A percentile compares a stretch with the other conserved stretches of the same genome.
Evolutionary conservation across 306 rosid genomes (phyloP).

Genomic region (Glycine latifolia): DNA sequence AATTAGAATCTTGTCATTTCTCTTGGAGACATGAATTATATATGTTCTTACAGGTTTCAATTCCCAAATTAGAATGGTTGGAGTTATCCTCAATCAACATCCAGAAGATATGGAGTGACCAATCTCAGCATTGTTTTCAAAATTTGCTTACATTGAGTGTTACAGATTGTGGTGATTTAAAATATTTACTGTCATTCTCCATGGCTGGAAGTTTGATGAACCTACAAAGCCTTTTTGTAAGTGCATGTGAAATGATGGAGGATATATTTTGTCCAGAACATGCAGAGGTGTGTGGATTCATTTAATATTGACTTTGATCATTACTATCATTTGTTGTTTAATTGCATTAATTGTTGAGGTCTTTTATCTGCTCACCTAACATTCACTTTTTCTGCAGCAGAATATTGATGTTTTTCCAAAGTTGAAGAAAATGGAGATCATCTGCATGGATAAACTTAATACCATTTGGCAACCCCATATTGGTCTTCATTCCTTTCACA

Average conservation of each 20-base stretch:
- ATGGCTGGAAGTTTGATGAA: conserved; percentile 22
- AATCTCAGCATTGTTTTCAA: background rate
- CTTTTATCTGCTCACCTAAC: background rate
- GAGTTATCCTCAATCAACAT: conserved; percentile 37
- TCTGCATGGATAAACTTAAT: background rate
- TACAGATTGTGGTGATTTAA: background rate
- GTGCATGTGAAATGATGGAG: conserved; percentile 29
- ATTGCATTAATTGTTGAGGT: too few species aligned
- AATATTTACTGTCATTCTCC: conserved; percentile 30
- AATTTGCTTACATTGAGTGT: conserved; percentile 25
- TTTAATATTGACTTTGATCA: background rate
- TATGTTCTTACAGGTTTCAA: conserved; percentile 22
- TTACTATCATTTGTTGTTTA: background rate
- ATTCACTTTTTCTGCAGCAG: background rate
- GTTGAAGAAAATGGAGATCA: conserved; percentile 26
- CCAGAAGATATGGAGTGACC: conserved; percentile 24
- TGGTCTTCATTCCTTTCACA: conserved; percentile 7
- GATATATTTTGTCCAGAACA: conserved; percentile 10
- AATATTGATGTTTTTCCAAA: conserved; percentile 20
- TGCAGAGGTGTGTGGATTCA: background rate
- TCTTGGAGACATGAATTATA: background rate
- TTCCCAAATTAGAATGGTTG: conserved; percentile 44
- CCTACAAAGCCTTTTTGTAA: conserved; percentile 34
- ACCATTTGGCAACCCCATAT: conserved; percentile 29
- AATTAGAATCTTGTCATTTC: too few species aligned